Evolutionary conservation across 768 basidiomycete species (phyloP).

Genomic region (Lanmaoa rubissima): DNA sequence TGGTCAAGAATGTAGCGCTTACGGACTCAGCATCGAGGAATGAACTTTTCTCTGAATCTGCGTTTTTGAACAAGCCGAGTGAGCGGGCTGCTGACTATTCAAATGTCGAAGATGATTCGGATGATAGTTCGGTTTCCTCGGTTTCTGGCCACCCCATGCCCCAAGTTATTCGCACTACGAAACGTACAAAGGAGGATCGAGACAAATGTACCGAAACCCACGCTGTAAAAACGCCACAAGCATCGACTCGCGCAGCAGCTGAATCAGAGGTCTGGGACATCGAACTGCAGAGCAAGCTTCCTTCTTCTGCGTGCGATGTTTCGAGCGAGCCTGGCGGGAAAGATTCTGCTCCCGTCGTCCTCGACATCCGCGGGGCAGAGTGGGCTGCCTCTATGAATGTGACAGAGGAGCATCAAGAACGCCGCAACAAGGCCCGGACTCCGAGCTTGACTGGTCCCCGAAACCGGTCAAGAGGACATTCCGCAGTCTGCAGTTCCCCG

Average conservation of each 20-base stretch:
- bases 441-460: neutral
- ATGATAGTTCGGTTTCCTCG: constrained; percentile 15
- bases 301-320: constrained; percentile 20
- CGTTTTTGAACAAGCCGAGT: constrained; percentile 40
- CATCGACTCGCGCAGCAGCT: constrained; percentile 1
- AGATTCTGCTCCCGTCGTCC: constrained; percentile 31
- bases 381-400: constrained; percentile 27
- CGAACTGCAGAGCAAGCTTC: constrained; percentile 37
- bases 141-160: constrained; percentile 14
- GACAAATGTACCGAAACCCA: neutral
- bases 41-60: constrained; percentile 45
- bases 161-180: constrained; percentile 7
- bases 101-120: constrained; percentile 3
- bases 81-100: constrained; percentile 8
- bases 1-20: neutral
- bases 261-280: constrained; percentile 58
- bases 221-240: neutral
- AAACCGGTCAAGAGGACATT: neutral
- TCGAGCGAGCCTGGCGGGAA: constrained; percentile 15
- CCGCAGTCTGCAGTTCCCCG: constrained; percentile 5
- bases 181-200: neutral
- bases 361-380: constrained; percentile 34
- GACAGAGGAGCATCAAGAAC: neutral
- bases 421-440: neutral
- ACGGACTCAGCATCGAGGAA: constrained; percentile 13